Percentiles rank a stretch among this genome's conserved stretches.
These are phyloP conservation scores for Teratosphaeria nubilosa DNA, from an alignment of 2,329 filamentous ascomycete genomes.

Conservation along the genomic window DNA sequence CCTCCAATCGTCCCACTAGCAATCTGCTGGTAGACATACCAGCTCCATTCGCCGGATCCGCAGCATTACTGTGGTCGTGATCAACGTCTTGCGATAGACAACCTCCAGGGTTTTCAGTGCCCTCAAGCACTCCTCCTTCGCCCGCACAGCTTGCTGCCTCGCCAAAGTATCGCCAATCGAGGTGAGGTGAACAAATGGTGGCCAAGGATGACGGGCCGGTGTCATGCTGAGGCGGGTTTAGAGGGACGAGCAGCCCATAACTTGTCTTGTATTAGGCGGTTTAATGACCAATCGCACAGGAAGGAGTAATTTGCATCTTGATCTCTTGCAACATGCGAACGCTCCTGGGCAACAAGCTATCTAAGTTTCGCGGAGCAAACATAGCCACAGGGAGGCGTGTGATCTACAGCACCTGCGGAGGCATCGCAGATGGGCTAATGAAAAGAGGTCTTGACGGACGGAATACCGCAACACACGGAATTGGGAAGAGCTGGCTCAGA, in stretches of 20 bases:
- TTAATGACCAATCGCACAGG: too few relatives aligned
- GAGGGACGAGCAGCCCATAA: too few relatives aligned
- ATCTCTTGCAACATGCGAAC: too few relatives aligned
- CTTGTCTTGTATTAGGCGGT: too few relatives aligned
- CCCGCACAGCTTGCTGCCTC: neutral
- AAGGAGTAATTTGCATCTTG: too few relatives aligned
- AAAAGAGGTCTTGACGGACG: neutral
- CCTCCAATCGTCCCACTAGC: neutral
- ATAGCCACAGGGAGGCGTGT: too few relatives aligned
- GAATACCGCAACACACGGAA: neutral
- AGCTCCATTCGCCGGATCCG: neutral
- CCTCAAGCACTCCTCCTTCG: too few relatives aligned
- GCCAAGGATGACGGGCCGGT: neutral
- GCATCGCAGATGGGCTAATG: neutral
- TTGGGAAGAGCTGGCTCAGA: neutral
- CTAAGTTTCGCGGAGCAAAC: too few relatives aligned
- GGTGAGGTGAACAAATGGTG: neutral
- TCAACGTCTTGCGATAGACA: too few relatives aligned
- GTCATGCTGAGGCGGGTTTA: neutral
- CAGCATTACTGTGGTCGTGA: neutral
- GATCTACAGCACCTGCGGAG: too few relatives aligned
- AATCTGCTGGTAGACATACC: neutral
- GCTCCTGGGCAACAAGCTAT: too few relatives aligned
- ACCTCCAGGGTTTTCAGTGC: too few relatives aligned
- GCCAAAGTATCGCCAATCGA: neutral